Evolutionary conservation across 1,139 yeast species (phyloP).

Genomic region (Hansenula sp.): DNA sequence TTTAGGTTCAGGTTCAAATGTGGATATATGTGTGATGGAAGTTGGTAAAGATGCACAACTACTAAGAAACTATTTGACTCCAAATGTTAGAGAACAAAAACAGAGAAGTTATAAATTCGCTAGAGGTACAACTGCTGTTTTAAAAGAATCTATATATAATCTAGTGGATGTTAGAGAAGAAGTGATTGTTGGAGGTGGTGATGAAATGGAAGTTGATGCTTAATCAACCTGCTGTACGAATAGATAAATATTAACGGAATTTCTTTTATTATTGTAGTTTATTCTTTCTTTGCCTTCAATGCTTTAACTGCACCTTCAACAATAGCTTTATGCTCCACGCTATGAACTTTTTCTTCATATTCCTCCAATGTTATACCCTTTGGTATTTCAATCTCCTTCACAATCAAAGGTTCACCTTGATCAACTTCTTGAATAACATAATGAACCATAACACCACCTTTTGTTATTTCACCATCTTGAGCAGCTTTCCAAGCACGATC

Average conservation of each 20-base stretch:
- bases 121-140: constrained; percentile 87
- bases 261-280: constrained; percentile 2
- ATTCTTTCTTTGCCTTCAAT: constrained; percentile 23
- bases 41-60: constrained; percentile 81
- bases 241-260: background rate
- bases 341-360: constrained; percentile 83
- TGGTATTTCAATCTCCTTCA: constrained; percentile 65
- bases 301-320: constrained; percentile 82
- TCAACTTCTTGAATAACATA: constrained; percentile 93
- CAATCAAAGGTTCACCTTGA: constrained; percentile 83
- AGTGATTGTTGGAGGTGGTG: constrained; percentile 37
- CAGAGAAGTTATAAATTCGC: constrained; percentile 78
- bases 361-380: constrained; percentile 73
- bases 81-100: constrained; percentile 81
- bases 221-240: background rate
- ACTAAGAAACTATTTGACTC: constrained; percentile 83
- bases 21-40: constrained; percentile 96
- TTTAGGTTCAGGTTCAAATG: constrained; percentile 97
- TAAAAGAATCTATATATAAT: constrained; percentile 59
- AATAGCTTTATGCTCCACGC: constrained; percentile 80
- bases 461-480: constrained; percentile 65
- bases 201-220: constrained; percentile 75
- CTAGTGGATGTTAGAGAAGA: constrained; percentile 71
- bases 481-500: constrained; percentile 96
- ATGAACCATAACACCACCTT: constrained; percentile 97